Evolutionary conservation across 2,329 filamentous ascomycete genomes (phyloP).

Genomic region (Colletotrichum phormii): DNA sequence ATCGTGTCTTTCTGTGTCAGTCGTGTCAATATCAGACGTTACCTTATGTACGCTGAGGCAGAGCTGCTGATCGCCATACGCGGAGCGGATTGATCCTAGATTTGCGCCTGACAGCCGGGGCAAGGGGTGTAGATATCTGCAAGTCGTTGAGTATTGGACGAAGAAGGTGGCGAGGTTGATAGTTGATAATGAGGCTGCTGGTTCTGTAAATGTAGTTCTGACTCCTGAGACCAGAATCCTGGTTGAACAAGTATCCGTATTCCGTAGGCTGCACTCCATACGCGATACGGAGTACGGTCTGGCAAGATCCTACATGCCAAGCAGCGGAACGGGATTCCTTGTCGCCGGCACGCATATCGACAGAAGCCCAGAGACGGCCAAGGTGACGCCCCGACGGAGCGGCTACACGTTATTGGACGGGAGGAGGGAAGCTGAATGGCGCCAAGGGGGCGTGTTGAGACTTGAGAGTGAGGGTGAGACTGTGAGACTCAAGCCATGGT

Average conservation of each 20-base stretch:
- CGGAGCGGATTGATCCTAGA: slow-evolving; percentile 1
- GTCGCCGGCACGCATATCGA: background rate
- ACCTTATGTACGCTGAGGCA: background rate
- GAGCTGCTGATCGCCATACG: slow-evolving; percentile 14
- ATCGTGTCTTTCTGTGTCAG: slow-evolving; percentile 17
- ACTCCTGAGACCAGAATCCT: too few species aligned
- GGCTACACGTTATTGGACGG: slow-evolving; percentile 14
- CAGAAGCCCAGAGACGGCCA: slow-evolving; percentile 15
- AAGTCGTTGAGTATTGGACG: background rate
- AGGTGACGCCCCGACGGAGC: slow-evolving; percentile 18
- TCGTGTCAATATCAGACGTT: slow-evolving; percentile 8
- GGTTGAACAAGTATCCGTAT: background rate
- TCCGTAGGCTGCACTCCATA: too few species aligned
- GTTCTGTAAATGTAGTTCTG: too few species aligned
- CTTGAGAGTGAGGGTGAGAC: background rate
- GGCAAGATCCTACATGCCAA: slow-evolving; percentile 9
- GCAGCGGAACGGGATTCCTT: slow-evolving; percentile 13
- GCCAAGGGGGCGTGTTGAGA: slow-evolving; percentile 23
- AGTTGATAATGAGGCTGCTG: too few species aligned
- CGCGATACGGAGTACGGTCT: background rate
- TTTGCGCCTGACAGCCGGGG: background rate
- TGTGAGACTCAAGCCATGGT: background rate
- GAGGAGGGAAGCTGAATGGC: slow-evolving; percentile 5
- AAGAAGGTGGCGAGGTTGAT: too few species aligned
- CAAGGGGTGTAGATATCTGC: background rate